phyloP scores from a whole-genome alignment of 192 early-diverging fungal species.

The Backusella tarrabulga region DNA sequence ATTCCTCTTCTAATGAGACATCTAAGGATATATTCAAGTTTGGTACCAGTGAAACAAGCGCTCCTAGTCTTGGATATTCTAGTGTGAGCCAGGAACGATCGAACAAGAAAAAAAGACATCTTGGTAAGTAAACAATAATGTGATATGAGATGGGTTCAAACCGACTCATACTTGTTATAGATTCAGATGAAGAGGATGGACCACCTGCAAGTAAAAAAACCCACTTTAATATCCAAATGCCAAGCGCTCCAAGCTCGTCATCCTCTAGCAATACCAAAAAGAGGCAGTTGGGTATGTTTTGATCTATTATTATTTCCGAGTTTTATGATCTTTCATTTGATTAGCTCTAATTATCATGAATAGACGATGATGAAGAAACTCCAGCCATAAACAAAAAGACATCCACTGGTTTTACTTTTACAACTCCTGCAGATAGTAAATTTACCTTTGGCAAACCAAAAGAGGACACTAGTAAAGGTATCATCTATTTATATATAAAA shows the following conservation, averaged over 20 bases:
- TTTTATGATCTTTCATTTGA: background rate
- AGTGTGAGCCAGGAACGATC: background rate
- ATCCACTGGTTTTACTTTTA: background rate
- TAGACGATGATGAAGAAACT: background rate
- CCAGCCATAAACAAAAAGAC: background rate
- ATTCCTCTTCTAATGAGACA: background rate
- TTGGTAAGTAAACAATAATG: background rate
- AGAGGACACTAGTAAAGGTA: background rate
- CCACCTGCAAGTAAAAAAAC: background rate
- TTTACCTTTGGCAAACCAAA: background rate
- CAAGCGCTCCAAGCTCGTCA: background rate
- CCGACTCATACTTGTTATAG: background rate
- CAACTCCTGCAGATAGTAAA: background rate
- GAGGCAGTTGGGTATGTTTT: constrained; percentile 1
- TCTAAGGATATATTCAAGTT: background rate
- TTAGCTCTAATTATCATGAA: background rate
- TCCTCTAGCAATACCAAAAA: background rate
- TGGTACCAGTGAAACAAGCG: background rate
- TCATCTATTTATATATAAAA: background rate
- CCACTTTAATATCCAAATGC: background rate
- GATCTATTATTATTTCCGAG: background rate
- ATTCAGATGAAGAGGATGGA: background rate
- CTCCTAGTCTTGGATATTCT: background rate
- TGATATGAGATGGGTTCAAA: background rate
- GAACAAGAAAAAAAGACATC: background rate